These are phyloP conservation scores for Sporothrix variecibatus DNA, from an alignment of 2,329 filamentous ascomycete genomes.

Conservation along the genomic window DNA sequence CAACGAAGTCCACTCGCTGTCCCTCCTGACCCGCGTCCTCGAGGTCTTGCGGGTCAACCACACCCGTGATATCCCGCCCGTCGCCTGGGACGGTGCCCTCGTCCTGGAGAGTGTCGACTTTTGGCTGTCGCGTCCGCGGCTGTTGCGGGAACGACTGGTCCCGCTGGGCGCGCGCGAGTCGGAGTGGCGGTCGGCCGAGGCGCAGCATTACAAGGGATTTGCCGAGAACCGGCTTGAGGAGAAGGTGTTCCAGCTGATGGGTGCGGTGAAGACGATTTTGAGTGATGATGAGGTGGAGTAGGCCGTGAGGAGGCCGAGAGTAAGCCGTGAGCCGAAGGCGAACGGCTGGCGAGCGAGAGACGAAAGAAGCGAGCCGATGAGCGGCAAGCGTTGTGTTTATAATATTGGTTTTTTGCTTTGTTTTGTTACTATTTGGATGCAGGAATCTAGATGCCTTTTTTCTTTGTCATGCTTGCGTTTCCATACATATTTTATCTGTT, in stretches of 20 bases:
- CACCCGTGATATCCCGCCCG: slow-evolving; percentile 68
- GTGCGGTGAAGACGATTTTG: slow-evolving; percentile 59
- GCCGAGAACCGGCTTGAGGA: slow-evolving; percentile 71
- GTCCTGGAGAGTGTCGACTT: slow-evolving; percentile 83
- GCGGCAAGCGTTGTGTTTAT: neutral
- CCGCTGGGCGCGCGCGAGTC: slow-evolving; percentile 72
- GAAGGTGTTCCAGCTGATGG: slow-evolving; percentile 71
- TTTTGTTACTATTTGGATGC: neutral
- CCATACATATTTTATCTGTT: too few species aligned
- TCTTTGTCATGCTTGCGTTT: neutral
- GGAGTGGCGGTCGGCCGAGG: slow-evolving; percentile 56
- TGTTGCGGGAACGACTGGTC: slow-evolving; percentile 71
- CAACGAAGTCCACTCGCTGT: slow-evolving; percentile 76
- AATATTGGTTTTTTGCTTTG: neutral
- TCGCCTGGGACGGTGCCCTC: slow-evolving; percentile 72
- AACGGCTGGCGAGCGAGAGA: too few species aligned
- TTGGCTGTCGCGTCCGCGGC: slow-evolving; percentile 69
- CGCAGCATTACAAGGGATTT: slow-evolving; percentile 37
- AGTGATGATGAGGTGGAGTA: slow-evolving; percentile 45
- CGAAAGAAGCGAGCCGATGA: too few species aligned
- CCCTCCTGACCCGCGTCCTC: slow-evolving; percentile 74
- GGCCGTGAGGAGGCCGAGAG: too few species aligned
- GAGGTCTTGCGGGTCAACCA: slow-evolving; percentile 65
- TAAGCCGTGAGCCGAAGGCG: too few species aligned
- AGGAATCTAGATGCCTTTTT: slow-evolving; percentile 3